Conservation (phyloP, 768 basidiomycete species). For the Chalciporus piperatus region DNA sequence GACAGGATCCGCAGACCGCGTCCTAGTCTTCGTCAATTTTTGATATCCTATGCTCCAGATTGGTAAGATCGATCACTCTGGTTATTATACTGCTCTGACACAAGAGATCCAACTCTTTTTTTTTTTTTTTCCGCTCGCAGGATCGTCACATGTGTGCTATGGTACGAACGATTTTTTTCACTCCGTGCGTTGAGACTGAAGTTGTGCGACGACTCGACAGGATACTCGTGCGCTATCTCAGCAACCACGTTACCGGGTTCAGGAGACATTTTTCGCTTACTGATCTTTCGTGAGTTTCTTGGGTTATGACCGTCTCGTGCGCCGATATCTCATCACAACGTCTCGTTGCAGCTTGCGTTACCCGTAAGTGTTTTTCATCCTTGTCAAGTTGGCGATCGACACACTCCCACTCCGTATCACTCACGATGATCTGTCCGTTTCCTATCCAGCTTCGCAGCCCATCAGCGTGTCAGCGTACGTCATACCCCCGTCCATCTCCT, state of each 20-base stretch:
- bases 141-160: conserved; percentile 60
- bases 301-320: neutral
- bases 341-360: conserved; percentile 29
- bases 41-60: conserved; percentile 65
- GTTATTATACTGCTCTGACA: neutral
- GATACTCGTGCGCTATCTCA: conserved; percentile 53
- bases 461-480: conserved; percentile 62
- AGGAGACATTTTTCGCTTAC: conserved; percentile 73
- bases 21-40: conserved; percentile 16
- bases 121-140: conserved; percentile 38
- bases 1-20: conserved; percentile 6
- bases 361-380: conserved; percentile 31
- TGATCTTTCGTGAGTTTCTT: conserved; percentile 63
- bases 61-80: conserved; percentile 47
- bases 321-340: conserved; percentile 11
- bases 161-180: conserved; percentile 43
- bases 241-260: conserved; percentile 59
- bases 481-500: conserved; percentile 18
- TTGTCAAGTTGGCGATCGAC: no score
- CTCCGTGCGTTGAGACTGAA: neutral
- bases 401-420: neutral
- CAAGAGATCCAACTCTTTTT: no score
- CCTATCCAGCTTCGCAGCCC: conserved; percentile 50
- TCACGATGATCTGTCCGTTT: neutral
- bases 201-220: conserved; percentile 31